Evolutionary conservation across 2,329 filamentous ascomycete genomes (phyloP), one percentile per base, ranked within the genome.

Genomic region (Tolypocladium cylindrosporum): DNA sequence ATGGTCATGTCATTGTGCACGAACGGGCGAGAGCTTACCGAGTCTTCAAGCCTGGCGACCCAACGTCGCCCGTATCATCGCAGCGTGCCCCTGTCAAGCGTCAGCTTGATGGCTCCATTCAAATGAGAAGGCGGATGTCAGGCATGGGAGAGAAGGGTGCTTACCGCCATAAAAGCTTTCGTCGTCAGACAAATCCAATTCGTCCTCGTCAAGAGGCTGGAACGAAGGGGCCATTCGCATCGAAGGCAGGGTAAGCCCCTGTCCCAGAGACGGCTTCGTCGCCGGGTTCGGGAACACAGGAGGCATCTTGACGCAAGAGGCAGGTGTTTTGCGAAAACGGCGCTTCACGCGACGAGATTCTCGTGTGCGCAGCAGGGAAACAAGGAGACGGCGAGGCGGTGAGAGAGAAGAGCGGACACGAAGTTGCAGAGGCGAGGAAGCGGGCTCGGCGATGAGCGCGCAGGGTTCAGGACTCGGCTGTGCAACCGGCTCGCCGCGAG

Each of bases 141-240:
- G 4, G 5, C 16, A 34, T 10, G 8, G 31, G 16, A 34, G 48
- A 9, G 21, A n/a, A n/a, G 14, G 10, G 19, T 1, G 19, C 55
- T 57, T 16, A 58, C 59, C 56, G 27, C 55, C 41, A 9, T 21
- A n/a, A 54, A 40, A 50, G 39, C 56, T 54, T 37, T 50, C 56
- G 21, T 54, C 55, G 21, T 57, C 57, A 19, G 61, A 62, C 1
- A 50, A 60, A 37, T 54, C 34, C 9, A 57, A 21, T 8, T 40
- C 42, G 2, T 60, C 59, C 16, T 52, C 51, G 31, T 54, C 34
- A 39, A 63, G 57, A 34, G 61, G 61, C 48, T 63, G 60, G 54
- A 59, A 60, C 31, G 61, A 63, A 21, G 60, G 57, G 8, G 58
- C 55, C 41, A 59, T 63, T 42, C 59, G 56, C 54, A 62, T 56